phyloP scores from a whole-genome alignment of 1,284 basidiomycete species.

The Malassezia furfur region DNA sequence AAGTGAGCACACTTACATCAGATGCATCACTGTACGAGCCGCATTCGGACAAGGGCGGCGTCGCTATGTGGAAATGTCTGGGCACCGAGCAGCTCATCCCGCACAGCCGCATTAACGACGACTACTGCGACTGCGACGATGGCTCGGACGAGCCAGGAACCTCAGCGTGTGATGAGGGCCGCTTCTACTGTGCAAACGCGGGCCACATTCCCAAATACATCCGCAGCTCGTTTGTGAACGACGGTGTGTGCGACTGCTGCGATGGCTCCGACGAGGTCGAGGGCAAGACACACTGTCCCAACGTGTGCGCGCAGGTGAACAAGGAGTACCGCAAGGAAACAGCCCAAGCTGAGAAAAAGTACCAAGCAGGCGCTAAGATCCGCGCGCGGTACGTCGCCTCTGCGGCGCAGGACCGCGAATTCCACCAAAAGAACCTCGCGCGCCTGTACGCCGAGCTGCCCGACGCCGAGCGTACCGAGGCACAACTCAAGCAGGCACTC shows the following conservation, averaged over 20 bases:
- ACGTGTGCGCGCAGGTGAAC: conserved; percentile 69
- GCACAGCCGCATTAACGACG: conserved; percentile 76
- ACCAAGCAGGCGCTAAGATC: conserved; percentile 61
- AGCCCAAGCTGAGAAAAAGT: conserved; percentile 63
- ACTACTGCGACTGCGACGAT: conserved; percentile 86
- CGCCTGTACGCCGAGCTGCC: conserved; percentile 56
- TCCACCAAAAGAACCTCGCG: conserved; percentile 32
- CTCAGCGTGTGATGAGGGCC: conserved; percentile 64
- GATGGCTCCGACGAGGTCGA: conserved; percentile 86
- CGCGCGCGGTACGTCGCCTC: conserved; percentile 74
- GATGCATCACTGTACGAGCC: conserved; percentile 10
- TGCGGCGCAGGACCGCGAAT: conserved; percentile 57
- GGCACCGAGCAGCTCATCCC: conserved; percentile 48
- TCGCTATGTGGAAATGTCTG: conserved; percentile 30
- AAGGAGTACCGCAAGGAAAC: conserved; percentile 59
- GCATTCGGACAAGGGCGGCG: background rate
- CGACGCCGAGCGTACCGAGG: conserved; percentile 52
- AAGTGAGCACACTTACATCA: background rate
- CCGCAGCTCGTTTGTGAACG: conserved; percentile 73
- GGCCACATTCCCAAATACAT: conserved; percentile 77
- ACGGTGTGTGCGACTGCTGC: conserved; percentile 95
- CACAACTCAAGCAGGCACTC: conserved; percentile 20
- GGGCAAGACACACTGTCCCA: conserved; percentile 57
- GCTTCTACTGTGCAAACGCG: conserved; percentile 77
- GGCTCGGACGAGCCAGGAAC: conserved; percentile 92